Percentiles rank a stretch among this genome's conserved stretches.
These are phyloP conservation scores for Miscanthus lutarioriparius DNA, from an alignment of 176 grass and related monocot species.

Conservation along the genomic window DNA sequence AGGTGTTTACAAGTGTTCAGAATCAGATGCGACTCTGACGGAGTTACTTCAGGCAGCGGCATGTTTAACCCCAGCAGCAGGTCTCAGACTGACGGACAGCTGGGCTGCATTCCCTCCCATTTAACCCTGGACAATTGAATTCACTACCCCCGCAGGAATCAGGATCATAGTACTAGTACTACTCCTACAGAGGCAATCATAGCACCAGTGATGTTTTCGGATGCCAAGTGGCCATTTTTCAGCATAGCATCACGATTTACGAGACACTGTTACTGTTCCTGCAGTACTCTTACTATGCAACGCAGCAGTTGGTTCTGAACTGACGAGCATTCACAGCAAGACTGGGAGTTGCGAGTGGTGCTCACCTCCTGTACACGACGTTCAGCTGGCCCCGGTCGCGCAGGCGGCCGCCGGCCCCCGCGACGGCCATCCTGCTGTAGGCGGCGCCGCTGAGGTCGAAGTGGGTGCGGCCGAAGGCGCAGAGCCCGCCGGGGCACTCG, in stretches of 20 bases:
- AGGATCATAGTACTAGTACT: neutral
- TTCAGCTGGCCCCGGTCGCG: slow-evolving; percentile 73
- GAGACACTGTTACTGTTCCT: neutral
- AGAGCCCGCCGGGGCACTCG: slow-evolving; percentile 86
- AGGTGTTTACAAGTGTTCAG: slow-evolving; percentile 26
- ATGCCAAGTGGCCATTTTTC: neutral
- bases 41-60: slow-evolving; percentile 16
- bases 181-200: neutral
- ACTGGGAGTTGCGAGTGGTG: neutral
- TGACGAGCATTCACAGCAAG: neutral
- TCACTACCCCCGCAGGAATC: neutral
- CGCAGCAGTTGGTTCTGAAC: neutral
- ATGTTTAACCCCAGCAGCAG: slow-evolving; percentile 26
- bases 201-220: neutral
- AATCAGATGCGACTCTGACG: slow-evolving; percentile 25
- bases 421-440: slow-evolving; percentile 82
- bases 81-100: slow-evolving; percentile 18
- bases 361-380: slow-evolving; percentile 74
- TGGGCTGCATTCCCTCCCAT: slow-evolving; percentile 6
- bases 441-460: slow-evolving; percentile 98
- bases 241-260: neutral
- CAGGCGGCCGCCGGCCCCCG: slow-evolving; percentile 54
- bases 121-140: slow-evolving; percentile 24
- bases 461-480: slow-evolving; percentile 65
- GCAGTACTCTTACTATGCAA: neutral